These are phyloP conservation scores for Phaeosphaeria sp. DNA, from an alignment of 2,329 filamentous ascomycete species.

Conservation along the genomic window DNA sequence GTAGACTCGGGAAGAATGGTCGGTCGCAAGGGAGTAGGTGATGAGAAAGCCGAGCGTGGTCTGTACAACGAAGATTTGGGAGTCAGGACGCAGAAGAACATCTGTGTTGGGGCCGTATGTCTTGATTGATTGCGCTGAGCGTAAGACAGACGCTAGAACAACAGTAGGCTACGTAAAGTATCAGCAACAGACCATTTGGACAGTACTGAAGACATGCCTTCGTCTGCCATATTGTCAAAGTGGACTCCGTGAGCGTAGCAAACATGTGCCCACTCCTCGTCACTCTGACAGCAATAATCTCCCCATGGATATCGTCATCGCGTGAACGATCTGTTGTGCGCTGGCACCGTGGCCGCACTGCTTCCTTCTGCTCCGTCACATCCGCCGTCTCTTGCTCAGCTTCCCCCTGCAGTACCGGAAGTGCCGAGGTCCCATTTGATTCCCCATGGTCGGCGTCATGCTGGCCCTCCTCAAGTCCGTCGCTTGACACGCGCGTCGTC, in stretches of 20 bases:
- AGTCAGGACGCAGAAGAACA: conserved; percentile 87
- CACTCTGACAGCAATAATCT: conserved; percentile 77
- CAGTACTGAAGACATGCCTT: conserved; percentile 66
- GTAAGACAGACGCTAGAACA: conserved; percentile 82
- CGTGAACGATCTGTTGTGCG: conserved; percentile 3
- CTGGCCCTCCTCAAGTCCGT: conserved; percentile 52
- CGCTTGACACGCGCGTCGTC: conserved; percentile 67
- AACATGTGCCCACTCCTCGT: conserved; percentile 84
- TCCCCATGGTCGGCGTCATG: neutral
- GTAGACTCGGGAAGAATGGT: conserved; percentile 83
- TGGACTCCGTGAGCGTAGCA: conserved; percentile 82
- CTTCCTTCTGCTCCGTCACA: conserved; percentile 6
- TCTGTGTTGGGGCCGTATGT: conserved; percentile 87
- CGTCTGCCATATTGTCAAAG: conserved; percentile 95
- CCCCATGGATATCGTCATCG: conserved; percentile 58
- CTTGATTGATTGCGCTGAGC: conserved; percentile 78
- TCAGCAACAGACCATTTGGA: conserved; percentile 27
- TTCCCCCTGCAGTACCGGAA: neutral
- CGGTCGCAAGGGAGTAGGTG: conserved; percentile 89
- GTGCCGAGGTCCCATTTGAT: neutral
- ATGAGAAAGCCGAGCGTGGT: conserved; percentile 87
- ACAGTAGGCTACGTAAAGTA: conserved; percentile 74
- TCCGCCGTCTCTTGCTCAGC: conserved; percentile 17
- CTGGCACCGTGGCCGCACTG: too few species aligned
- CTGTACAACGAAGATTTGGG: conserved; percentile 88